A percentile compares a stretch with the other conserved stretches of the same genome.
Conservation (phyloP, 208 protist genomes). For the Acanthamoeba healyi region DNA sequence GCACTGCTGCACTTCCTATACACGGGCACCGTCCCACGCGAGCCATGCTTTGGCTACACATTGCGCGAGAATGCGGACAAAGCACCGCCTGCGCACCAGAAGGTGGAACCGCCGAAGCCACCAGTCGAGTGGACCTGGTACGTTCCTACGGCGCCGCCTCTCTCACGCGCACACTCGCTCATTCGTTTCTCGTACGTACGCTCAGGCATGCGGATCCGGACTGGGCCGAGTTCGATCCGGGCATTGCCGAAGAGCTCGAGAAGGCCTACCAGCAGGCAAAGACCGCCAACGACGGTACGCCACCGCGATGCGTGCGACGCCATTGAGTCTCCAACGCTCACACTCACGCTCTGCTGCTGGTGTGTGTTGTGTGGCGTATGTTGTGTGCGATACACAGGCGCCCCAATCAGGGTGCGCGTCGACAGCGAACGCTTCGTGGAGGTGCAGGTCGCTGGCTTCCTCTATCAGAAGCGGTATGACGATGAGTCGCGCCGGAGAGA, state of each 20-base stretch:
- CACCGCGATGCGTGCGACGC: background rate
- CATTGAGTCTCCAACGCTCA: too few relatives aligned
- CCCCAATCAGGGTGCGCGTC: background rate
- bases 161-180: too few relatives aligned
- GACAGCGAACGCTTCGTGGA: slow-evolving; percentile 28
- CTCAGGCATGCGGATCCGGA: background rate
- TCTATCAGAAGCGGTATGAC: slow-evolving; percentile 15
- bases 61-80: background rate
- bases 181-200: too few relatives aligned
- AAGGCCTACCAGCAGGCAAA: background rate
- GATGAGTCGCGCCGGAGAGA: background rate
- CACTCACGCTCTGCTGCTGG: too few relatives aligned
- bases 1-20: slow-evolving; percentile 19
- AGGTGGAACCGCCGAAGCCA: background rate
- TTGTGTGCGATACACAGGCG: too few relatives aligned
- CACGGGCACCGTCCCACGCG: slow-evolving; percentile 11
- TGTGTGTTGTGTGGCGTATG: too few relatives aligned
- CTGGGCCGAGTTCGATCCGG: background rate
- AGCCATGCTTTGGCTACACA: slow-evolving; percentile 1
- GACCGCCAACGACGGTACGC: background rate
- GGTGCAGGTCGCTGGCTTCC: background rate
- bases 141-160: too few relatives aligned
- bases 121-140: background rate
- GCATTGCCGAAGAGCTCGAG: background rate
- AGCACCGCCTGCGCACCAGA: too few relatives aligned